Base-by-base conservation (phyloP, 2,329 filamentous ascomycete species). In the Amesomyces nigricolor region DNA sequence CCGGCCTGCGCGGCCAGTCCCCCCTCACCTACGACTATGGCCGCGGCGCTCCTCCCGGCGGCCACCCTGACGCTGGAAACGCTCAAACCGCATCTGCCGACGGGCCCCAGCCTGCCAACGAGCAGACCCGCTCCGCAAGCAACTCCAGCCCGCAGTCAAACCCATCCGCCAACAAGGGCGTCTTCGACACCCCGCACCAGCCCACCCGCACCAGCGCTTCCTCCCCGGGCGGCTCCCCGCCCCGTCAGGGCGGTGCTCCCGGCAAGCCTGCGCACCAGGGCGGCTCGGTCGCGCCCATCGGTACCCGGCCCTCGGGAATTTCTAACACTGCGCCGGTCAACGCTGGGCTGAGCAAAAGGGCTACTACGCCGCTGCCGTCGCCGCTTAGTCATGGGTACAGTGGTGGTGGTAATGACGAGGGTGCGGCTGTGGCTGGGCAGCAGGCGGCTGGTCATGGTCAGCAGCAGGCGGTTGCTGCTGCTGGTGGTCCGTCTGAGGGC, bases 341-440 rank as follows among this genome's bases (percentile, higher is more conserved):
- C 65, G 78, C 81, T 35, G 77, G 79, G 9, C 70, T 89, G 63
- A 87, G 80, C 71, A 94, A 94, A 70, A 88, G 89, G 57, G 89
- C 91, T 0, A 95, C 89, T 7, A 95, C 91, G 2, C 91, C 92
- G 52, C 79, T 96, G 30, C 86, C 91, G n/a, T 95, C 91, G n/a
- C 91, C 91, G 11, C 77, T 94, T 51, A 86, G 86, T 70, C 86
- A 86, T 60, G 85, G 87, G 22, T 89, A 87, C 70, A 83, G 78
- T 3, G 72, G 70, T 46, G 79, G 81, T 47, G 80, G 84, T 60
- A 75, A 75, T 30, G 62, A 69, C 62, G 60, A 65, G 56, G 76
- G 22, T 26, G 22, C 22, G 22, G 22, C 6, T 26, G 22, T 26
- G 22, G 4, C 2, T 26, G 22, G 6, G 22, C 22, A 26, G 22